phyloP scores from a whole-genome alignment of 306 rosid species.

The Hippophae gyantsensis region DNA sequence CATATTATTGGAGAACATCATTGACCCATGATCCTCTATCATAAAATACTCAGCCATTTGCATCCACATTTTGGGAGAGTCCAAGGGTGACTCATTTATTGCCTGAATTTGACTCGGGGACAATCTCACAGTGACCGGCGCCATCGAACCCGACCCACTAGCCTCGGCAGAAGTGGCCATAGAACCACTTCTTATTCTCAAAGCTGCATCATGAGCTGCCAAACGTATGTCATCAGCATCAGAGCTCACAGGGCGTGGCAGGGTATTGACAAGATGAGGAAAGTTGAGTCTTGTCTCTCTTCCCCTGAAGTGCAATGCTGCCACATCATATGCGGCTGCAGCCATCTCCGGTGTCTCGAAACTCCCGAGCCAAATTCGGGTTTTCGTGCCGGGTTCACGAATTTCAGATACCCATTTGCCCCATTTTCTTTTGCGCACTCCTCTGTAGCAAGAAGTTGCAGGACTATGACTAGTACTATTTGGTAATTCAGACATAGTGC shows the following conservation, averaged over 20 bases:
- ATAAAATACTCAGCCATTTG: constrained; percentile 40
- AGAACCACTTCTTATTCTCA: constrained; percentile 19
- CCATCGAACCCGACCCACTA: constrained; percentile 7
- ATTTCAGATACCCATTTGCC: constrained; percentile 95
- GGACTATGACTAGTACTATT: neutral
- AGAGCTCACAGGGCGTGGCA: constrained; percentile 46
- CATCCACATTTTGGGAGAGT: constrained; percentile 91
- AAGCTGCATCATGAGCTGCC: constrained; percentile 81
- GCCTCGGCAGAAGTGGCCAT: neutral
- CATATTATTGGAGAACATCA: constrained; percentile 3
- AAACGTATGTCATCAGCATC: constrained; percentile 43
- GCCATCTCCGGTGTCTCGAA: constrained; percentile 37
- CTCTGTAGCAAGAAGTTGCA: constrained; percentile 57
- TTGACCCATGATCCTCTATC: constrained; percentile 16
- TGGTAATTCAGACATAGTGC: constrained; percentile 20
- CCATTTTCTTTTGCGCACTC: constrained; percentile 93
- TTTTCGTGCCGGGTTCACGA: constrained; percentile 76
- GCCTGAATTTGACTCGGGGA: constrained; percentile 76
- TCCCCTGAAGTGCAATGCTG: constrained; percentile 65
- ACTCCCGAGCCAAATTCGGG: constrained; percentile 81
- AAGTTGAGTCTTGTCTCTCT: constrained; percentile 49
- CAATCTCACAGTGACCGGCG: constrained; percentile 41
- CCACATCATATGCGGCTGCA: constrained; percentile 68
- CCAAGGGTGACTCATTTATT: constrained; percentile 75
- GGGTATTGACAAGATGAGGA: constrained; percentile 33